Conservation (phyloP, 106 monocot genomes). For the Dendrobium catenatum region DNA sequence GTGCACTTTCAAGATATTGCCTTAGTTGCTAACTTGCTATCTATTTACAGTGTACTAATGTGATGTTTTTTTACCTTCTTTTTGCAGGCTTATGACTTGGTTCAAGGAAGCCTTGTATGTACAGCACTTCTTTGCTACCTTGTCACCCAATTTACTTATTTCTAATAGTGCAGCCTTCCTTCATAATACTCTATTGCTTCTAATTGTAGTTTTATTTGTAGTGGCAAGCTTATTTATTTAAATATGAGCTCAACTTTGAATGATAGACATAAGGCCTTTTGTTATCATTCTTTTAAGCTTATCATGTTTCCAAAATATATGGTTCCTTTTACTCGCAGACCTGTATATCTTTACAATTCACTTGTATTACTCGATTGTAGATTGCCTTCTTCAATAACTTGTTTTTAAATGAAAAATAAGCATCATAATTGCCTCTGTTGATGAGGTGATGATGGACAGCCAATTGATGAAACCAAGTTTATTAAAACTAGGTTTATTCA, state of each 20-base stretch:
- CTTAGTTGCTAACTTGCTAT: neutral
- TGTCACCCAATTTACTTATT: neutral
- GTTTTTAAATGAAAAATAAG: too few species aligned
- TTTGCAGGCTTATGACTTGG: slow-evolving; percentile 8
- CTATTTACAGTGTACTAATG: neutral
- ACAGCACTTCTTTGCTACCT: neutral
- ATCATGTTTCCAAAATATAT: neutral
- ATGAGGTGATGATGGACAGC: too few species aligned
- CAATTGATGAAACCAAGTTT: too few species aligned
- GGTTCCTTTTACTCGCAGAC: neutral
- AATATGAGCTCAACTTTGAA: neutral
- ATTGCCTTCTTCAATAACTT: too few species aligned
- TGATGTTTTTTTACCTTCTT: neutral
- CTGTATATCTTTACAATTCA: neutral
- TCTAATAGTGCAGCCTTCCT: neutral
- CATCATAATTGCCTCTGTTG: too few species aligned
- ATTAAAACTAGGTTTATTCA: too few species aligned
- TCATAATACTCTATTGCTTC: neutral
- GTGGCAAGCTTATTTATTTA: neutral
- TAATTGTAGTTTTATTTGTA: neutral
- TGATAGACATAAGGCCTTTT: neutral
- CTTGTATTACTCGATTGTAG: neutral
- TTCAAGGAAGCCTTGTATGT: slow-evolving; percentile 10
- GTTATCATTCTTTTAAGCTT: neutral
- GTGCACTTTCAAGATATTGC: neutral